Conservation (phyloP, 352 stramenopile genomes). For the Paralagenidium karlingii region DNA sequence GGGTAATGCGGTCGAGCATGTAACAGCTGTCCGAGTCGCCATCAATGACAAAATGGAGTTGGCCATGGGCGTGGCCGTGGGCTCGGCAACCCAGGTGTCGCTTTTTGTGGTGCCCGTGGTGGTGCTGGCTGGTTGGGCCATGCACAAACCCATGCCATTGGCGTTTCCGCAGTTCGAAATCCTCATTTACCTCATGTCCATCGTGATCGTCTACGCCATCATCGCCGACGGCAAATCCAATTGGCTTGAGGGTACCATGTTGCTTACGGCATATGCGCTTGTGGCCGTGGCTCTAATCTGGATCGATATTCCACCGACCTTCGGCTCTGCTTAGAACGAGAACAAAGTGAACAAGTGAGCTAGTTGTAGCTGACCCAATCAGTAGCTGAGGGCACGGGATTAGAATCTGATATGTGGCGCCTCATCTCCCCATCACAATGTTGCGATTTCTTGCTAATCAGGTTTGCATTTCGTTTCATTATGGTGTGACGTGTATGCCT, state of each 20-base stretch:
- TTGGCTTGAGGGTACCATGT: conserved; percentile 87
- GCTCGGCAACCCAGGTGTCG: conserved; percentile 93
- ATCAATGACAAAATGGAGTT: conserved; percentile 99
- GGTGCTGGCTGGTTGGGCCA: conserved; percentile 90
- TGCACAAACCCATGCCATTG: conserved; percentile 91
- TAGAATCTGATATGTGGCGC: too few relatives aligned
- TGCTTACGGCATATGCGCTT: conserved; percentile 85
- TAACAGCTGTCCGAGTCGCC: conserved; percentile 93
- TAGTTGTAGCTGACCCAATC: too few relatives aligned
- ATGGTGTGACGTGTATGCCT: too few relatives aligned
- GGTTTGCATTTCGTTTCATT: too few relatives aligned
- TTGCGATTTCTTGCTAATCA: too few relatives aligned
- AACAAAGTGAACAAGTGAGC: too few relatives aligned
- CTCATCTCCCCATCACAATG: too few relatives aligned
- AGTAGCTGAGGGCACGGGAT: too few relatives aligned
- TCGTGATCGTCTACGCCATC: conserved; percentile 92
- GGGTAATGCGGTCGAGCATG: conserved; percentile 97
- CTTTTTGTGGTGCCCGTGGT: conserved; percentile 95
- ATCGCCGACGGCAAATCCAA: conserved; percentile 87
- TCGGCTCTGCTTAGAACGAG: too few relatives aligned
- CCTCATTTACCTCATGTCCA: conserved; percentile 90
- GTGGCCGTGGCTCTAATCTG: conserved; percentile 75
- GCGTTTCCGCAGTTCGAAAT: conserved; percentile 96
- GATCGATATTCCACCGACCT: conserved; percentile 52
- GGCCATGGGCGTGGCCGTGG: conserved; percentile 96